Conservation (phyloP, 192 early-diverging fungal genomes). For the Rhizophagus sp. region DNA sequence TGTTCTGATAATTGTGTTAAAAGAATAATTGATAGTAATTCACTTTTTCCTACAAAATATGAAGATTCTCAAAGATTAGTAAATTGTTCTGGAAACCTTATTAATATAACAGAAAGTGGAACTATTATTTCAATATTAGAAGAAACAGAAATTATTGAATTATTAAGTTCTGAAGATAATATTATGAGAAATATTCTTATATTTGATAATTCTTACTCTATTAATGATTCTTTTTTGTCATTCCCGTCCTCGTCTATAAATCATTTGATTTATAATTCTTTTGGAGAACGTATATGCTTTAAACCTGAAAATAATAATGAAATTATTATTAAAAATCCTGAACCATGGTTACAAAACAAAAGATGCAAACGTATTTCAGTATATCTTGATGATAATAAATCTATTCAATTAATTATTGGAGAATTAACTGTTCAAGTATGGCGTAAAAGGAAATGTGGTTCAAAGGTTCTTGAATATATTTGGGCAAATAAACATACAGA, state of each 20-base stretch:
- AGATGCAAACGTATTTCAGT: neutral
- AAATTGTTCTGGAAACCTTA: neutral
- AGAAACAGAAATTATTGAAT: neutral
- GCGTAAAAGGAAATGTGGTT: neutral
- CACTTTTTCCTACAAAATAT: neutral
- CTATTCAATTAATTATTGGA: conserved; percentile 4
- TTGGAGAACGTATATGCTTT: too few species aligned
- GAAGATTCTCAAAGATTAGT: too few species aligned
- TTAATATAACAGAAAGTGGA: neutral
- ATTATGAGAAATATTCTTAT: neutral
- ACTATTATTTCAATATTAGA: neutral
- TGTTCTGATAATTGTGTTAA: neutral
- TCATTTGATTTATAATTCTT: too few species aligned
- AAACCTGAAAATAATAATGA: neutral
- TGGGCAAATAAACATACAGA: too few species aligned
- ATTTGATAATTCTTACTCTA: neutral
- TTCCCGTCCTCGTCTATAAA: too few species aligned
- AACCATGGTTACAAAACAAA: neutral
- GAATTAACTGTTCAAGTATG: neutral
- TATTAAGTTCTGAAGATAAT: neutral
- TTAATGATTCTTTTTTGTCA: too few species aligned
- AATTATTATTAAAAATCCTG: neutral
- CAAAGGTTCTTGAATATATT: too few species aligned
- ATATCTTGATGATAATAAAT: neutral
- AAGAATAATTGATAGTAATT: neutral